A percentile compares a stretch with the other conserved stretches of the same genome.
These are phyloP conservation scores for Penicillium subrubescens DNA, from an alignment of 495 filamentous ascomycete species.

Conservation along the genomic window DNA sequence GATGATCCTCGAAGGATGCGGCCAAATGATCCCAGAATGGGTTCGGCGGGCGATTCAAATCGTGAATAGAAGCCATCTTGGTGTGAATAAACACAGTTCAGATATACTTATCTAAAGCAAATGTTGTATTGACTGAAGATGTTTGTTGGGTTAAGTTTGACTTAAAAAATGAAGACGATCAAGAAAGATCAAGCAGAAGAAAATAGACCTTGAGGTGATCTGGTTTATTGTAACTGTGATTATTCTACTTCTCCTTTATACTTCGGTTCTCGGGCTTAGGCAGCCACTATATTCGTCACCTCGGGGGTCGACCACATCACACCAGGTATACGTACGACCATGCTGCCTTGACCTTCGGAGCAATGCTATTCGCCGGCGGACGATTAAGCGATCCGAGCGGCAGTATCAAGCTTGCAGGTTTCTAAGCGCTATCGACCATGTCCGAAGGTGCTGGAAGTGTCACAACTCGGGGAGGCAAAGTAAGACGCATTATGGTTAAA, in stretches of 20 bases:
- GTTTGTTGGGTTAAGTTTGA: too few species aligned
- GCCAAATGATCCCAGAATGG: constrained; percentile 41
- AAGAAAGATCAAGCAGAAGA: background rate
- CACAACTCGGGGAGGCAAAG: constrained; percentile 15
- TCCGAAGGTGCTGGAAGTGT: constrained; percentile 13
- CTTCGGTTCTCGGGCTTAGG: constrained; percentile 7
- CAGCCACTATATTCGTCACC: constrained; percentile 15
- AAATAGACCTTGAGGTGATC: constrained; percentile 3
- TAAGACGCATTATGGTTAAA: constrained; percentile 1
- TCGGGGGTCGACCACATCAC: background rate
- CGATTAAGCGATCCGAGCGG: background rate
- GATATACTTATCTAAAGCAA: background rate
- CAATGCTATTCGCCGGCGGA: constrained; percentile 9
- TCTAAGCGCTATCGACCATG: constrained; percentile 5
- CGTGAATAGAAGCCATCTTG: constrained; percentile 40
- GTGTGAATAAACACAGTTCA: background rate
- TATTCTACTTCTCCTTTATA: constrained; percentile 12
- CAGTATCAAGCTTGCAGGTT: background rate
- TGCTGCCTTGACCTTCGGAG: constrained; percentile 15
- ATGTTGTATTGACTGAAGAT: background rate
- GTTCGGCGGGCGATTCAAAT: constrained; percentile 37
- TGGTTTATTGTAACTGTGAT: constrained; percentile 1
- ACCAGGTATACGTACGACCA: constrained; percentile 15
- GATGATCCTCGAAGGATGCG: constrained; percentile 38
- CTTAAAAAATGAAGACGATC: background rate